Evolutionary conservation across 257 asterid genomes (phyloP), one percentile per base, ranked within the genome.

Genomic region (Cynanchum wilfordii): DNA sequence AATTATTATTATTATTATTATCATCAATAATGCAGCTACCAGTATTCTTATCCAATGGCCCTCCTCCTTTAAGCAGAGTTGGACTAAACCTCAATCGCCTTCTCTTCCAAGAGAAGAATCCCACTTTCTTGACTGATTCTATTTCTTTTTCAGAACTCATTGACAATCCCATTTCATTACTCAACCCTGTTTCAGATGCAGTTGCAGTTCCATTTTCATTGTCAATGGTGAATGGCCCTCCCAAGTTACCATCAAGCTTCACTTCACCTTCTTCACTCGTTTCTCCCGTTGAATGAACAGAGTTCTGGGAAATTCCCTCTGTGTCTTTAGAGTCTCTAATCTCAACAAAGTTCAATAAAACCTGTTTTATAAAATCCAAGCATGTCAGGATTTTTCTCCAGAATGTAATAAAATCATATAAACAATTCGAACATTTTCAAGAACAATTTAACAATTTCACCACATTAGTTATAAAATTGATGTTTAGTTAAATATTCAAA

Each of bases 101-200:
- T 30, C 80, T 85, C 77, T 82, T 89, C 93, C 93, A 85, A 13
- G 89, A 78, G 66, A 90, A 87, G 79, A 90, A 82, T 10, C 87
- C 84, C 33, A 67, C 75, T 71, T 83, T 90, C 81, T 83, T 87
- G 75, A 73, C 77, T 0, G 79, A 19, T 74, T 83, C 85, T n/a
- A 56, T 10, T 30, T n/a, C 75, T 24, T 57, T 16, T 33, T 57
- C 63, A 55, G 79, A 58, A 70, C 72, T 51, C 38, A 70, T 19
- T 2, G 69, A 1, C 44, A n/a, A 25, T 71, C 70, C 69, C 45
- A 62, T 71, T 42, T 69, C 68, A 29, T 59, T 75, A 7, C 52
- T 27, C 76, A 59, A 51, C 6, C 78, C 71, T 22, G 63, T 51
- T 63, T n/a, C 76, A 6, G 51, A 69, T 33, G 72, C 76, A 4